Conservation (phyloP, 164 flowering plant genomes). For the Nymphaea thermarum region DNA sequence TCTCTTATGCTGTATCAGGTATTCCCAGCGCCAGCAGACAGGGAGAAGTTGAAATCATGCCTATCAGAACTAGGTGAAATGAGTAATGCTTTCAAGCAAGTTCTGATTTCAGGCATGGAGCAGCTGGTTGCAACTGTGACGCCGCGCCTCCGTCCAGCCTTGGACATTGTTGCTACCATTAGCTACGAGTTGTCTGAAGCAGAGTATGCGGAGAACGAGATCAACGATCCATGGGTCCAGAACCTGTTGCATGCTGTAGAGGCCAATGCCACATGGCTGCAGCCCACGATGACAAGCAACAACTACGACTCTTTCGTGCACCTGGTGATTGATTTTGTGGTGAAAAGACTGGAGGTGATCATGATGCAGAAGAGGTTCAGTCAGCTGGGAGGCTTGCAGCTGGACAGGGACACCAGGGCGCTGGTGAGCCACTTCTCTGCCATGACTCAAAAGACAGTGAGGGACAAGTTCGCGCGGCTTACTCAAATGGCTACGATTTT, state of each 20-base stretch:
- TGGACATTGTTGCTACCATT: conserved; percentile 69
- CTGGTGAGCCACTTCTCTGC: conserved; percentile 83
- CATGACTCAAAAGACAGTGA: conserved; percentile 90
- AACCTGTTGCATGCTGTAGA: conserved; percentile 88
- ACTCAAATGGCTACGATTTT: conserved; percentile 96
- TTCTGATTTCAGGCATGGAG: conserved; percentile 64
- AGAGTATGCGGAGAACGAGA: conserved; percentile 89
- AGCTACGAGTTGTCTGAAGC: conserved; percentile 88
- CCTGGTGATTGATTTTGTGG: conserved; percentile 68
- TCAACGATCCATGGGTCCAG: conserved; percentile 97
- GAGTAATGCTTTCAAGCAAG: conserved; percentile 72
- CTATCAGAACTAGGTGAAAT: conserved; percentile 72
- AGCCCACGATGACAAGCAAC: conserved; percentile 71
- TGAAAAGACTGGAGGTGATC: conserved; percentile 87
- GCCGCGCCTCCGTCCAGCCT: conserved; percentile 69
- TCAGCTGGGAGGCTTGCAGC: conserved; percentile 93
- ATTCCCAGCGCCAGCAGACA: conserved; percentile 77
- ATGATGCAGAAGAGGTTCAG: conserved; percentile 97
- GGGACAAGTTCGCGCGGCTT: conserved; percentile 93
- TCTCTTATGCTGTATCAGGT: conserved; percentile 25
- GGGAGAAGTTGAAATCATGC: conserved; percentile 85
- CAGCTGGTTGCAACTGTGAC: conserved; percentile 71
- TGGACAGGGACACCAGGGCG: conserved; percentile 77
- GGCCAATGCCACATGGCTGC: conserved; percentile 79
- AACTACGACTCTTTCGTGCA: conserved; percentile 79